phyloP scores from a whole-genome alignment of 768 basidiomycete species.

The Pisolithus microcarpus region DNA sequence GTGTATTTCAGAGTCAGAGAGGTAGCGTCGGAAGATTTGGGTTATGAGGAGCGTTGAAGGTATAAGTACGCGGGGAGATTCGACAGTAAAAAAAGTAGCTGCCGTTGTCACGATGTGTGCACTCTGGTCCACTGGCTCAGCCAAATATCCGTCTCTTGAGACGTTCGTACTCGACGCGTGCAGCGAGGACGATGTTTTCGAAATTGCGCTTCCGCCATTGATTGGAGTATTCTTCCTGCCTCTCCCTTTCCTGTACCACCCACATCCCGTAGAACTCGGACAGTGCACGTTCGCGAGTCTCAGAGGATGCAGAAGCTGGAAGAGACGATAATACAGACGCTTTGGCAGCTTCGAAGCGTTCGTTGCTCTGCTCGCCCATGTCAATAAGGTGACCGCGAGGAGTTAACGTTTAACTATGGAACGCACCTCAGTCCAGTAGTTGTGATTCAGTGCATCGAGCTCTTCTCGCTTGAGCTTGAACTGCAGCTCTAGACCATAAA shows the following conservation, averaged over 20 bases:
- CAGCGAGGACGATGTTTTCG: conserved; percentile 48
- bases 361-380: conserved; percentile 53
- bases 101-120: no score
- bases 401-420: not conserved
- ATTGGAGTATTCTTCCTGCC: conserved; percentile 51
- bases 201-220: conserved; percentile 65
- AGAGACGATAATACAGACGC: conserved; percentile 49
- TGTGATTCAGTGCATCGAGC: conserved; percentile 67
- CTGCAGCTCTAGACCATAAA: conserved; percentile 52
- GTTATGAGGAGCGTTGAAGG: conserved; percentile 26
- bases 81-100: not conserved
- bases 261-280: conserved; percentile 70
- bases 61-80: not conserved
- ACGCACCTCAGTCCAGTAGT: conserved; percentile 77
- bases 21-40: conserved; percentile 46
- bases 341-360: conserved; percentile 71
- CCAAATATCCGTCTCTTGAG: conserved; percentile 28
- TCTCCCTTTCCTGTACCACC: conserved; percentile 59
- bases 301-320: conserved; percentile 39
- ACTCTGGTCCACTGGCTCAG: not conserved
- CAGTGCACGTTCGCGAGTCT: conserved; percentile 61
- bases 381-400: not conserved
- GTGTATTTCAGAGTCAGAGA: conserved; percentile 59
- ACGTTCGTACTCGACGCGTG: conserved; percentile 47
- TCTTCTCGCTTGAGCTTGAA: conserved; percentile 65